Base-by-base conservation (phyloP, 257 asterid genomes). In the Mentha longifolia region DNA sequence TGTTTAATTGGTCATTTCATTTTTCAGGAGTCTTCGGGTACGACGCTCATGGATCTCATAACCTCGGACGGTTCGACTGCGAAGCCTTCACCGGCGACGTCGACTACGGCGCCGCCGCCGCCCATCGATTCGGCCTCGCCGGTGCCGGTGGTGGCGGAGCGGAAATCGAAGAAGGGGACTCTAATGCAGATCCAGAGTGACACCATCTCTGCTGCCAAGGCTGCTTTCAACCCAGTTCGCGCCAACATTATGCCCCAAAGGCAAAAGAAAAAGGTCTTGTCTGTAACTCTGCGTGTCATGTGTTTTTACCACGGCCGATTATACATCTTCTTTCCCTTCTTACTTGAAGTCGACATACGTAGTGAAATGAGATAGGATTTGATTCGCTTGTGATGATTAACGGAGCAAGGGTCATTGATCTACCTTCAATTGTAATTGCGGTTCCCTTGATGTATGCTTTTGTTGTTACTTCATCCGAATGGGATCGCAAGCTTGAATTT, bases 181-280 rank as follows among this genome's bases (percentile, higher is more conserved):
- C 80, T 95, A 47, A 78, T 95, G 97, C 98, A 95, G 93, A 92
- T 95, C 96, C 99, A 92, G 79, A 92, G 95, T 69, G 98, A 92
- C 82, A 95, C 97, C 49, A 84, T 89, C 61, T 87, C 98, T 47
- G 99, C 91, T 73, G 97, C 97, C 5, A 95, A 92, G 77, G 97
- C 97, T 56, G 96, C 93, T 85, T 84, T 87, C 71, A 73, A 87
- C 55, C 92, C 92, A n/a, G 92, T 87, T 47, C 89, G 95, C 30
- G 85, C 88, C 54, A 90, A 90, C 77, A 87, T 89, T 59, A 79
- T 88, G 95, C 96, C 98, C 50, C 96, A 89, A 61, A 89, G 70
- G 80, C 97, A 87, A 75, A 88, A 83, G 91, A 89, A 74, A 80
- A 88, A 89, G 93, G 99, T 94, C 42, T 10, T 37, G 25, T 30